Percentiles rank a stretch among this genome's conserved stretches.
phyloP scores from a whole-genome alignment of 2,329 filamentous ascomycete genomes.

The Cytospora schulzeri region DNA sequence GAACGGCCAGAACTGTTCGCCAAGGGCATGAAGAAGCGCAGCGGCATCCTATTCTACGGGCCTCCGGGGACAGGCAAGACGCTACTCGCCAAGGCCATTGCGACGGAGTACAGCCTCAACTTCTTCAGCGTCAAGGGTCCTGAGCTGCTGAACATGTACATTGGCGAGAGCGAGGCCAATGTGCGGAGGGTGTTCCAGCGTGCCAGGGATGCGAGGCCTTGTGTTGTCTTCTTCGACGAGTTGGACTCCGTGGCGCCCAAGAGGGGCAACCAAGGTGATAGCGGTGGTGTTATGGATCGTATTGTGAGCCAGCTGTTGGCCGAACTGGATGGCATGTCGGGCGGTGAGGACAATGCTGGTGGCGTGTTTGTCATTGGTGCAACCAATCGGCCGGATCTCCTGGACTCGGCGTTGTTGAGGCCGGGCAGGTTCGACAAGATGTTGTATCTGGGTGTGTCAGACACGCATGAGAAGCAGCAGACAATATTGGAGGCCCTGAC shows the following conservation, averaged over 20 bases:
- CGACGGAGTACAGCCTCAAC: conserved; percentile 90
- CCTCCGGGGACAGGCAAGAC: conserved; percentile 92
- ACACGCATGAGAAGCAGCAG: conserved; percentile 94
- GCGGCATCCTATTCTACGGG: conserved; percentile 88
- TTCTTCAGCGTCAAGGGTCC: conserved; percentile 95
- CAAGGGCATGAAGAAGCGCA: conserved; percentile 97
- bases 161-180: conserved; percentile 91
- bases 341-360: conserved; percentile 76
- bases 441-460: conserved; percentile 93
- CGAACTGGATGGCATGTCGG: conserved; percentile 96
- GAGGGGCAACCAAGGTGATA: conserved; percentile 94
- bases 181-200: conserved; percentile 87
- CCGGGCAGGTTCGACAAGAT: conserved; percentile 97
- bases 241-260: conserved; percentile 93
- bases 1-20: conserved; percentile 92
- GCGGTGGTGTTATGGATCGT: conserved; percentile 95
- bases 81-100: conserved; percentile 88
- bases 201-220: conserved; percentile 81
- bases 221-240: conserved; percentile 93
- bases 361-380: conserved; percentile 97
- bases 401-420: conserved; percentile 86
- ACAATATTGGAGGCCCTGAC: conserved; percentile 94
- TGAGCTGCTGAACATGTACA: conserved; percentile 93
- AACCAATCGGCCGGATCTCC: conserved; percentile 89
- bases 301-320: conserved; percentile 94